Evolutionary conservation across 1,284 basidiomycete species (phyloP), one percentile per base, ranked within the genome.

Genomic region (Fomitopsis pinicola): DNA sequence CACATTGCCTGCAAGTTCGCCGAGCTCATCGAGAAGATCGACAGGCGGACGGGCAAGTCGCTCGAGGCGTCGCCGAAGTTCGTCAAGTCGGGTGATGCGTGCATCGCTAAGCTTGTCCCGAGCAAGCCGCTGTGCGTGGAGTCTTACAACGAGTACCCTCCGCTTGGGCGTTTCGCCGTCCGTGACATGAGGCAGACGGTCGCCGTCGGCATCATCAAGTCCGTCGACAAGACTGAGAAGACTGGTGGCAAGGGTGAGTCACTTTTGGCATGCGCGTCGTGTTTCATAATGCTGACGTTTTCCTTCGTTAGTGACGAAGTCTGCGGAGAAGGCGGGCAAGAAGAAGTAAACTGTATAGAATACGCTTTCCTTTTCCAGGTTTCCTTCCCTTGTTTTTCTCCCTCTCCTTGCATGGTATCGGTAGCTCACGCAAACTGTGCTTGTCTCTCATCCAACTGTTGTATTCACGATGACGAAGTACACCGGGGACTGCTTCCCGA

Each of bases 1-100:
- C 97, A 98, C 88, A 99, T 99, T 78, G 97, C 97, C 69, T 99
- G 97, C 93, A 98, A 98, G 84, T 99, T 99, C 82, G 85, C 94
- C 70, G 95, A 97, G 79, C 88, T 98, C 78, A 84, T 95, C 73
- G 94, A 98, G 87, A 98, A 99, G 91, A 98, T 99, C 78, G 97
- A 99, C 84, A 92, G 95, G 76, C 95, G 97, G 77, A 92, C 92
- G 75, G 96, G 96, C 79, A 97, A 97, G 85, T 84, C 86, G 59
- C 84, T 97, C 64, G 95, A 99, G 82, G 82, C 82, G 72, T 59
- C 75, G 64, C 97, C 97, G 80, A 99, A 99, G 83, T 97, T 94
- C 82, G 90, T 98, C 87, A 97, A 97, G 87, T 94, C 92, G 63
- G 93, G 93, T 78, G 92, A 94, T 81, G 90, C 91, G 66, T 95